Conservation (phyloP, 208 protist genomes). For the Trypanosoma caninum region DNA sequence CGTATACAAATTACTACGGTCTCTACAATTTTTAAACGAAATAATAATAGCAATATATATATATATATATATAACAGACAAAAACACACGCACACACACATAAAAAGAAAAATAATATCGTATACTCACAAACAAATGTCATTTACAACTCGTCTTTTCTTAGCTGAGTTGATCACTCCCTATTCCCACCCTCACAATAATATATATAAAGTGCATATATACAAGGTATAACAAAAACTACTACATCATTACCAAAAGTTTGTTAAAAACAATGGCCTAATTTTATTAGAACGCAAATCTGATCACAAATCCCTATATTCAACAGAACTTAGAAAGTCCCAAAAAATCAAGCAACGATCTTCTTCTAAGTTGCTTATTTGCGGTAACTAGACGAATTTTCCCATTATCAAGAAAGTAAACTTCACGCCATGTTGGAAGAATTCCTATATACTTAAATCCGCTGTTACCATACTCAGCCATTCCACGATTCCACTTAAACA, state of each 20-base stretch:
- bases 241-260: not conserved
- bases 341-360: constrained; percentile 42
- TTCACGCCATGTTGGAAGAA: constrained; percentile 72
- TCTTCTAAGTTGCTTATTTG: constrained; percentile 58
- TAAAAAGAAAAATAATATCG: not conserved
- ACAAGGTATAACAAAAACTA: not conserved
- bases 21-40: too few relatives aligned
- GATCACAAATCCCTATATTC: not conserved
- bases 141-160: not conserved
- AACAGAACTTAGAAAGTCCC: constrained; percentile 21
- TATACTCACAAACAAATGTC: not conserved
- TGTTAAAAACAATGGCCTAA: too few relatives aligned
- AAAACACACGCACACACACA: not conserved
- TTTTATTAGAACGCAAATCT: too few relatives aligned
- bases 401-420: constrained; percentile 83
- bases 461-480: constrained; percentile 77
- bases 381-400: constrained; percentile 70
- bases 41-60: too few relatives aligned
- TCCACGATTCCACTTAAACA: constrained; percentile 83
- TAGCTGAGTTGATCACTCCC: too few relatives aligned
- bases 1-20: too few relatives aligned
- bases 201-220: too few relatives aligned
- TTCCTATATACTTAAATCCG: constrained; percentile 42
- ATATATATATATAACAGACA: too few relatives aligned
- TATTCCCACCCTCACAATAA: too few relatives aligned